phyloP scores from a whole-genome alignment of 1,284 basidiomycete species.

The Porogramme epimiltina region DNA sequence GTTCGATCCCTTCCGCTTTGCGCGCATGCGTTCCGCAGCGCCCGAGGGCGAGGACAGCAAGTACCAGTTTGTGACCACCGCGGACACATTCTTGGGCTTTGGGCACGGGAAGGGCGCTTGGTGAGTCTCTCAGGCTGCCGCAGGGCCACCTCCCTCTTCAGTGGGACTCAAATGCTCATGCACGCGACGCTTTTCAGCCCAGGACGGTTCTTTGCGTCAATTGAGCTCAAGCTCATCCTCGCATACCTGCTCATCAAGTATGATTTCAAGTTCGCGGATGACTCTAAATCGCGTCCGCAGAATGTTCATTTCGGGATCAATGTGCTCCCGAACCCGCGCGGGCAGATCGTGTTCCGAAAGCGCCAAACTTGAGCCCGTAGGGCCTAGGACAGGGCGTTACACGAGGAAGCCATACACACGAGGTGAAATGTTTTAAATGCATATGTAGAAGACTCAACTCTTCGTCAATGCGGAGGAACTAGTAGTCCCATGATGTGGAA shows the following conservation, averaged over 20 bases:
- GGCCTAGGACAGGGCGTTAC: too few species aligned
- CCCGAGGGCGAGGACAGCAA: constrained; percentile 9
- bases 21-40: constrained; percentile 33
- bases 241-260: constrained; percentile 46
- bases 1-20: constrained; percentile 41
- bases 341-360: constrained; percentile 12
- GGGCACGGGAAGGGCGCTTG: constrained; percentile 21
- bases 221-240: constrained; percentile 47
- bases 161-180: too few species aligned
- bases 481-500: too few species aligned
- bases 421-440: too few species aligned
- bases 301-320: constrained; percentile 4
- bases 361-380: too few species aligned
- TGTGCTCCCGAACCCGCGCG: constrained; percentile 4
- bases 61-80: constrained; percentile 24
- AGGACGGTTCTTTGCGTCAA: constrained; percentile 48
- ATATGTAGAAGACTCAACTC: too few species aligned
- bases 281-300: constrained; percentile 25
- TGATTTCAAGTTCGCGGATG: constrained; percentile 43
- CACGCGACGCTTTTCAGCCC: constrained; percentile 29
- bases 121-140: background rate
- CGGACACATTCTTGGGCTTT: constrained; percentile 25
- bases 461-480: too few species aligned
- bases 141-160: too few species aligned
- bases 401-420: too few species aligned